Conservation (phyloP, 2,329 filamentous ascomycete species). For the Aspergillus phoenicis region DNA sequence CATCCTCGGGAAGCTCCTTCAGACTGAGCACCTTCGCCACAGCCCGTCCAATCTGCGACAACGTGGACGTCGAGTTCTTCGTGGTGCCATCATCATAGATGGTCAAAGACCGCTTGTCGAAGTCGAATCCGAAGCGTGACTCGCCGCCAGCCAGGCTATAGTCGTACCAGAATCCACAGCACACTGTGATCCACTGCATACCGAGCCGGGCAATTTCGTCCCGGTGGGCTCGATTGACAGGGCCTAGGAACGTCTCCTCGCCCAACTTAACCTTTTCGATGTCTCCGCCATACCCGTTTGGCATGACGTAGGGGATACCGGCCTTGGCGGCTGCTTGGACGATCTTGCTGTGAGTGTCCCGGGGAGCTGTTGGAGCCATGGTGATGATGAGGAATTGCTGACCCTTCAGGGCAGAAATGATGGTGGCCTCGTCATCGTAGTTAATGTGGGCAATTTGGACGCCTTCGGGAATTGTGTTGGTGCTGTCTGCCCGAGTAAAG, state of each 20-base stretch:
- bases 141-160: constrained; percentile 47
- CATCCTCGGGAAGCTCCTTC: constrained; percentile 44
- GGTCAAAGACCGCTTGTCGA: constrained; percentile 46
- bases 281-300: constrained; percentile 50
- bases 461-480: constrained; percentile 48
- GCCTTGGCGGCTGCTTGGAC: constrained; percentile 59
- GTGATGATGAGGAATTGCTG: constrained; percentile 64
- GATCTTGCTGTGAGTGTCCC: constrained; percentile 53
- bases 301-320: constrained; percentile 58
- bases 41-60: constrained; percentile 58
- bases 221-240: constrained; percentile 25
- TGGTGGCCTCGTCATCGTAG: constrained; percentile 50
- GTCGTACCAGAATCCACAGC: constrained; percentile 58
- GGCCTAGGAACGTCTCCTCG: constrained; percentile 42
- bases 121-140: constrained; percentile 53
- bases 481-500: constrained; percentile 51
- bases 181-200: constrained; percentile 49
- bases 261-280: constrained; percentile 32
- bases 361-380: constrained; percentile 48
- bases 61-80: constrained; percentile 61
- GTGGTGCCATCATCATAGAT: constrained; percentile 61
- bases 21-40: constrained; percentile 57
- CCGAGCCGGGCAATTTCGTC: constrained; percentile 46
- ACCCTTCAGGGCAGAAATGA: constrained; percentile 55
- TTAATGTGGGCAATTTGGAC: constrained; percentile 49